Evolutionary conservation across 352 stramenopile species (phyloP).

Genomic region (Phytopythium montanum): DNA sequence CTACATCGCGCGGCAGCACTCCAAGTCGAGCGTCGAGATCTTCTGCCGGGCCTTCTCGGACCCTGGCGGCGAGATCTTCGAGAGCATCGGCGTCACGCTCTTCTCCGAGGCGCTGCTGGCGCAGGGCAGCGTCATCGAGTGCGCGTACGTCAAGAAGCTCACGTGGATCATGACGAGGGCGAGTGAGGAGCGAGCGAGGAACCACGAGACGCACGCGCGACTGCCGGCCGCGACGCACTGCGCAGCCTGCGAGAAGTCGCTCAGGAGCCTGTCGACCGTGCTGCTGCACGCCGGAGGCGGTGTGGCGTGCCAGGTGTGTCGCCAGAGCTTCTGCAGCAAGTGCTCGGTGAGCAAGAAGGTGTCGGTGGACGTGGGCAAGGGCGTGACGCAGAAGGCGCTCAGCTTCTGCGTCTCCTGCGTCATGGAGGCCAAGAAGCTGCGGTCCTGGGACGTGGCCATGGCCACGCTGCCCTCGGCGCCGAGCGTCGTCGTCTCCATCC

Average conservation of each 20-base stretch:
- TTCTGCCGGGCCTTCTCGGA: slow-evolving; percentile 49
- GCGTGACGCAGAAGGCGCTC: slow-evolving; percentile 39
- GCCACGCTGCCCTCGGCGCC: slow-evolving; percentile 19
- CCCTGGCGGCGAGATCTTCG: slow-evolving; percentile 30
- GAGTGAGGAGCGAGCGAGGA: slow-evolving; percentile 10
- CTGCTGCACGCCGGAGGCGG: slow-evolving; percentile 24
- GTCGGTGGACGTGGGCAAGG: slow-evolving; percentile 27
- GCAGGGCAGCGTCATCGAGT: slow-evolving; percentile 41
- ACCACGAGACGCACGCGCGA: slow-evolving; percentile 17
- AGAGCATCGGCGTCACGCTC: slow-evolving; percentile 27
- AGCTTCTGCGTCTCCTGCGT: slow-evolving; percentile 60
- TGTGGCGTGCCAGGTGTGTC: slow-evolving; percentile 35
- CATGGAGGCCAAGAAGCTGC: slow-evolving; percentile 43
- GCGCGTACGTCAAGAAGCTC: slow-evolving; percentile 63
- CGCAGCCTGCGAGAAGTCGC: slow-evolving; percentile 29
- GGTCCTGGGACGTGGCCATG: slow-evolving; percentile 38
- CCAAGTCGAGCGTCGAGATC: slow-evolving; percentile 30
- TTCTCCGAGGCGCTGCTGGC: slow-evolving; percentile 36
- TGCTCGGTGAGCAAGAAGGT: slow-evolving; percentile 49
- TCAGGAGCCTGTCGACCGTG: slow-evolving; percentile 24
- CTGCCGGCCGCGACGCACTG: slow-evolving; percentile 12
- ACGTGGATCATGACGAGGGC: slow-evolving; percentile 40
- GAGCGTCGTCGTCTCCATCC: slow-evolving; percentile 6
- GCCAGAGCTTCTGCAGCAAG: slow-evolving; percentile 43
- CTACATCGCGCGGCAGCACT: slow-evolving; percentile 31